A percentile compares a stretch with the other conserved stretches of the same genome.
phyloP scores from a whole-genome alignment of 805 yeast species.

The Wickerhamomyces hampshirensis region DNA sequence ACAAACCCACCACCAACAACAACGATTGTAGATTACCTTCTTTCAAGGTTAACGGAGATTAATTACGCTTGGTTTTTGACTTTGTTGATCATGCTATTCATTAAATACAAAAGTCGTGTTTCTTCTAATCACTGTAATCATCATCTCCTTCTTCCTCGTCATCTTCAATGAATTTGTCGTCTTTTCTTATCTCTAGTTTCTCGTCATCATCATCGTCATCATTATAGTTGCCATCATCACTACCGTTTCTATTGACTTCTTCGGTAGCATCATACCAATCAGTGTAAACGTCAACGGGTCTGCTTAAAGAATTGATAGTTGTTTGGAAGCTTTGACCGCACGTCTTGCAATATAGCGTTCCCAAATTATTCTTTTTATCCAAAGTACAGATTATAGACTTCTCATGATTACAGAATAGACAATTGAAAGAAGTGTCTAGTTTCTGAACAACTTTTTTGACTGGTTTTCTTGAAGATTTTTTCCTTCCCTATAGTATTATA shows the following conservation, averaged over 20 bases:
- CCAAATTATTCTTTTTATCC: slow-evolving; percentile 83
- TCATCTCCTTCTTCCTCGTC: slow-evolving; percentile 25
- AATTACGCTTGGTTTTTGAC: too few species aligned
- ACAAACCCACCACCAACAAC: neutral
- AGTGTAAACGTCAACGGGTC: slow-evolving; percentile 90
- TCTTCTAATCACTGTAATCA: slow-evolving; percentile 21
- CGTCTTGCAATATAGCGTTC: slow-evolving; percentile 81
- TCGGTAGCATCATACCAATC: slow-evolving; percentile 98
- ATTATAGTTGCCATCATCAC: slow-evolving; percentile 30
- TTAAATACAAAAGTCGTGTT: too few species aligned
- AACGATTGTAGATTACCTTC: too few species aligned
- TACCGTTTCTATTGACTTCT: slow-evolving; percentile 41
- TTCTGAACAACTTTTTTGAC: slow-evolving; percentile 71
- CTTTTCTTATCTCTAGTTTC: slow-evolving; percentile 10
- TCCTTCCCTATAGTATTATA: slow-evolving; percentile 71
- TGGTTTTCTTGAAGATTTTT: slow-evolving; percentile 80
- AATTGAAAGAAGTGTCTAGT: slow-evolving; percentile 78
- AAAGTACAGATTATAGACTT: slow-evolving; percentile 81
- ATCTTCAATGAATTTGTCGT: slow-evolving; percentile 20
- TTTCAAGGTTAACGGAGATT: neutral
- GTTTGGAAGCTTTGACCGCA: slow-evolving; percentile 94
- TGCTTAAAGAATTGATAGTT: slow-evolving; percentile 68
- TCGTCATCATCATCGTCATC: slow-evolving; percentile 16
- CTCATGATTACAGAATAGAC: slow-evolving; percentile 95
- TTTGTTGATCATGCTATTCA: too few species aligned